Evolutionary conservation across 2,329 filamentous ascomycete species (phyloP), one percentile per base, ranked within the genome.

Genomic region (Xylariales sp.): DNA sequence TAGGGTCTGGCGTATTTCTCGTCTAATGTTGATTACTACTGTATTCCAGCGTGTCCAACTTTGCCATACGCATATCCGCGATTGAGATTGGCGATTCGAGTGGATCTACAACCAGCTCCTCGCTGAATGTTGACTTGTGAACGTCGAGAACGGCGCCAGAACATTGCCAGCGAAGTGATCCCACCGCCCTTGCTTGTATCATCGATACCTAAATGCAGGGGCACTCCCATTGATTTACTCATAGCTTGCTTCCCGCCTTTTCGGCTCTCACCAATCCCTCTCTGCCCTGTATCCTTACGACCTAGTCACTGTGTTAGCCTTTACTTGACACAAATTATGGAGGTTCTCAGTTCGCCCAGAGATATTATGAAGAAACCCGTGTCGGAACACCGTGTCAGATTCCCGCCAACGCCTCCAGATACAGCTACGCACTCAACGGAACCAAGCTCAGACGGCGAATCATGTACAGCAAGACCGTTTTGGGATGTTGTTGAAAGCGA

Each of bases 401-500:
- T 35, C 6, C 39, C 39, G 28, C 39, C 39, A n/a, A 28, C 39
- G 4, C 39, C 39, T 19, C 39, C 39, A 15, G 39, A 35, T 4
- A 42, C 31, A 19, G 31, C 18, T 9, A 4, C 31, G 14, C 15
- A 42, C 16, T 28, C 39, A 14, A 35, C 31, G 15, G 39, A 16
- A 20, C 32, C 32, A 14, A 42, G 31, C 16, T 28, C 39, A 35
- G 32, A 34, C 16, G 39, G 22, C 8, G 32, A 34, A 11, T 42
- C 31, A 10, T 20, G 15, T n/a, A 19, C 6, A 14, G 19, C 16
- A 12, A 21, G 19, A 15, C 31, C 39, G 33, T 32, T 44, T 29
- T 47, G 34, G 25, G 36, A 50, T 21, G 40, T 47, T 31, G 47
- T 52, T 16, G 50, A 50, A 32, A 22, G 48, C 24, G 47, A 28